Conservation (phyloP, 1,139 yeast species). For the Insectozyma bohioensis region DNA sequence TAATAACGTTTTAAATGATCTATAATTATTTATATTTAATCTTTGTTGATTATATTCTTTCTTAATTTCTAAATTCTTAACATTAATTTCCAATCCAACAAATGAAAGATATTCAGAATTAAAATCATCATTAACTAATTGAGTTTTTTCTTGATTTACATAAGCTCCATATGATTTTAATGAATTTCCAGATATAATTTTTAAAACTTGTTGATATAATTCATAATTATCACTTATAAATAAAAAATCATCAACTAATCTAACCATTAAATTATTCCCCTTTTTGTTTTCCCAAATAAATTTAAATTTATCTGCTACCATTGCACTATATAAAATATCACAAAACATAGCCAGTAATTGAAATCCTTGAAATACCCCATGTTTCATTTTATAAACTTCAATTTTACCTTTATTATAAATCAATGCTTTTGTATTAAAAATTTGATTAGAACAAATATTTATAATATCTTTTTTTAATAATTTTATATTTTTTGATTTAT, state of each 20-base stretch:
- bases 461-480: slow-evolving; percentile 25
- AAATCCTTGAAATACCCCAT: slow-evolving; percentile 88
- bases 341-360: slow-evolving; percentile 76
- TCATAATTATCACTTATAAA: slow-evolving; percentile 49
- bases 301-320: slow-evolving; percentile 48
- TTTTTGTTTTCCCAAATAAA: slow-evolving; percentile 21
- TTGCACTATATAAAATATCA: slow-evolving; percentile 66
- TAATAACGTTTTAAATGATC: slow-evolving; percentile 15
- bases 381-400: slow-evolving; percentile 38
- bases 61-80: too few relatives aligned
- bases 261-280: slow-evolving; percentile 42
- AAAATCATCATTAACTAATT: slow-evolving; percentile 15
- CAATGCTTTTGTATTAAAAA: slow-evolving; percentile 23
- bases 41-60: too few relatives aligned
- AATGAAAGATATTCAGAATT: slow-evolving; percentile 19
- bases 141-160: slow-evolving; percentile 58
- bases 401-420: slow-evolving; percentile 11
- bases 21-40: slow-evolving; percentile 11
- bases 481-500: slow-evolving; percentile 27
- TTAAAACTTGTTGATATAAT: slow-evolving; percentile 20
- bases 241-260: slow-evolving; percentile 87
- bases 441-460: slow-evolving; percentile 23
- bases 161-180: slow-evolving; percentile 55
- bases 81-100: slow-evolving; percentile 33
- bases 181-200: slow-evolving; percentile 26